Base-by-base conservation (phyloP, 306 rosid species). In the Malus orientalis region DNA sequence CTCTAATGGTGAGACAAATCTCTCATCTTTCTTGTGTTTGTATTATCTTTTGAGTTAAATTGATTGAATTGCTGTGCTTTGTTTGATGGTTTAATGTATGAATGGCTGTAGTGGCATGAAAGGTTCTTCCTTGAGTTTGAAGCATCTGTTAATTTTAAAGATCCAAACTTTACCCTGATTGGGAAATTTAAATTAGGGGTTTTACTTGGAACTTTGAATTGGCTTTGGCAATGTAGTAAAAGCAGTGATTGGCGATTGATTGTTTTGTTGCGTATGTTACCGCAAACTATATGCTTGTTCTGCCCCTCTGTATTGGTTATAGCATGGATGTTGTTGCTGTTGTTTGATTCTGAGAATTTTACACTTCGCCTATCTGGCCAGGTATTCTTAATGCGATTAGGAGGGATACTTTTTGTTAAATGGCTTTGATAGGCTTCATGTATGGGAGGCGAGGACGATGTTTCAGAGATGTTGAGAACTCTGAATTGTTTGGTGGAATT, bases 1-100 rank as follows among this genome's bases (percentile, higher is more conserved):
- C 60, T 85, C 94, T 77, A 89, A 82, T 58, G 98, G 97, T 95
- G 83, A 87, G 89, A 40, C 67, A 3, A 60, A 62, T 62, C 63
- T 76, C 15, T 25, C 67, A 20, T 66, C 65, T 76, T 3, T 71
- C 25, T 69, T 10, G 20, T 63, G n/a, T 22, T 20, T 36, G 20
- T 61, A 32, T 54, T 25, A n/a, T 51, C 49, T 54, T 36, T n/a
- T 16, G 53, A 14, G 19, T 76, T 79, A 14, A 61, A 61, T 25
- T 61, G 67, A 61, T 14, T 38, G 42, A 38, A 38, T 38, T 38
- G 42, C 42, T 38, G 42, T 38, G 42, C 42, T 38, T 38, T 38
- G 42, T 38, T 38, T 1, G 42, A 38, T 38, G 42, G 42, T 38
- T 38, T 38, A 38, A 38, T 38, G 42, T 8, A 38, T 38, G 42